phyloP scores from a whole-genome alignment of 768 basidiomycete species.

The Filobasidium floriforme region DNA sequence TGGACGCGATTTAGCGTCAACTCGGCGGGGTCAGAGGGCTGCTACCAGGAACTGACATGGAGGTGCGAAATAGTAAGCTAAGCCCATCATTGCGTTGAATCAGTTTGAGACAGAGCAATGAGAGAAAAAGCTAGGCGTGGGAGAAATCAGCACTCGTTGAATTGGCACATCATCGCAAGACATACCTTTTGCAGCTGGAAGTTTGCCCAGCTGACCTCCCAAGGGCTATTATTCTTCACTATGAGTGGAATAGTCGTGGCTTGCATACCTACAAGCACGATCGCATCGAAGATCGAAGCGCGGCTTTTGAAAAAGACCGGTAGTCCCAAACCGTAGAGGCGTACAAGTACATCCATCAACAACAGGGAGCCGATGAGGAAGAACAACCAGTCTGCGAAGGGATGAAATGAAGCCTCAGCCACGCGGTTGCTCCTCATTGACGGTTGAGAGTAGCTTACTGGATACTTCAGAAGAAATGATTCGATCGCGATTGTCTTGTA shows the following conservation, averaged over 20 bases:
- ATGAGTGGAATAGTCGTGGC: constrained; percentile 70
- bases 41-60: constrained; percentile 57
- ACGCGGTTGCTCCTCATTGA: constrained; percentile 9
- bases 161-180: neutral
- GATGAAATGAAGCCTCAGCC: neutral
- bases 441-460: constrained; percentile 49
- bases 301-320: constrained; percentile 76
- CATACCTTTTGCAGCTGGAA: constrained; percentile 36
- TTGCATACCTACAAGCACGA: constrained; percentile 72
- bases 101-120: constrained; percentile 86
- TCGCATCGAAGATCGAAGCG: constrained; percentile 86
- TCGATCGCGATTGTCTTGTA: constrained; percentile 62
- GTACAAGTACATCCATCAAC: constrained; percentile 64
- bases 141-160: neutral
- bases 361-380: constrained; percentile 66
- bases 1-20: neutral
- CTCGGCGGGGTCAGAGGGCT: neutral
- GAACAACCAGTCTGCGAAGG: constrained; percentile 62
- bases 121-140: constrained; percentile 60
- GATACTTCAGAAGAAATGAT: constrained; percentile 53
- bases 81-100: constrained; percentile 78
- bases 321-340: constrained; percentile 79
- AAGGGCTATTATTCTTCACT: constrained; percentile 23
- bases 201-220: constrained; percentile 22
- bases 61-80: constrained; percentile 94